Percentiles rank a stretch among this genome's conserved stretches.
Conservation (phyloP, 2,329 filamentous ascomycete genomes). For the Talaromyces funiculosus region DNA sequence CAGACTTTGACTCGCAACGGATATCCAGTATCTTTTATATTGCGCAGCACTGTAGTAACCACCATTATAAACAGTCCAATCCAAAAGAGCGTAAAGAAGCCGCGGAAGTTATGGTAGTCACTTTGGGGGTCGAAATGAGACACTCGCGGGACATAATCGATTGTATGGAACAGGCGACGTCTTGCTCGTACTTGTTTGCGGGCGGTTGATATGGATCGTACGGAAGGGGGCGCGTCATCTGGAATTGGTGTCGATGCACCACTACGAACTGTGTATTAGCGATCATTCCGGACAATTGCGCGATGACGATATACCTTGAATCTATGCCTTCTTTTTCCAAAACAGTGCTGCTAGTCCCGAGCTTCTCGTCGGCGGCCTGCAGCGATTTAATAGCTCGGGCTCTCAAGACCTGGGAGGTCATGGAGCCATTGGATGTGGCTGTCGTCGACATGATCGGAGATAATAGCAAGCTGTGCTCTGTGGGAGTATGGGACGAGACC, state of each 20-base stretch:
- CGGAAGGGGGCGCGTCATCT: conserved; percentile 86
- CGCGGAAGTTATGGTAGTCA: conserved; percentile 89
- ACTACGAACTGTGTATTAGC: not conserved
- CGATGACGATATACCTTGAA: not conserved
- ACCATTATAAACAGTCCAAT: conserved; percentile 95
- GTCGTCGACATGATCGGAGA: conserved; percentile 12
- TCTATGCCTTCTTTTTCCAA: conserved; percentile 3
- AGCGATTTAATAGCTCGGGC: conserved; percentile 10
- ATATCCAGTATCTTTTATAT: conserved; percentile 88
- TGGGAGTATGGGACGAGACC: not conserved
- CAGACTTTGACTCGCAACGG: conserved; percentile 82
- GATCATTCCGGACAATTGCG: not conserved
- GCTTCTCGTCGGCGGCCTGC: conserved; percentile 9
- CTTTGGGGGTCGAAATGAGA: conserved; percentile 93
- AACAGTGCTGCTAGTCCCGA: not conserved
- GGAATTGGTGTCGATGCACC: conserved; percentile 32
- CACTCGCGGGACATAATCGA: conserved; percentile 82
- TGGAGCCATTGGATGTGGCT: conserved; percentile 12
- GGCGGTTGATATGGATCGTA: conserved; percentile 76
- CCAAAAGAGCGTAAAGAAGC: conserved; percentile 98
- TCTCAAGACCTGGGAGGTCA: conserved; percentile 13
- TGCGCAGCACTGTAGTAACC: conserved; percentile 85
- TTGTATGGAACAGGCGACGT: conserved; percentile 82
- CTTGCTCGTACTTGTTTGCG: conserved; percentile 77
- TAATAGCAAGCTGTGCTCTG: not conserved